Base-by-base conservation (phyloP, 1,284 basidiomycete genomes). In the Trametes versicolor region DNA sequence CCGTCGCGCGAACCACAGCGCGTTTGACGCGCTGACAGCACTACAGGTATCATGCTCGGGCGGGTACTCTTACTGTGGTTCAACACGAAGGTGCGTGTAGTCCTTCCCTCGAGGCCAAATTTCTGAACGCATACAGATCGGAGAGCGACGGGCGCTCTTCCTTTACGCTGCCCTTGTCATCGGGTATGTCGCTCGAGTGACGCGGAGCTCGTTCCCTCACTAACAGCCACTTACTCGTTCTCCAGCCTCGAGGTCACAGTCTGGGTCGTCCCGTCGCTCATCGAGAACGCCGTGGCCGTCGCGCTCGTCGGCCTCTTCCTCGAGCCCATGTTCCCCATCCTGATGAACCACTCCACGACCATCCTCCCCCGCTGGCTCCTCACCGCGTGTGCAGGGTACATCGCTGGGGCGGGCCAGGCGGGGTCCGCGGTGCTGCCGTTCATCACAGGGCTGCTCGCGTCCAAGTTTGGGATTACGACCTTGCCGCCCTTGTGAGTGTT, bases 351-450 rank as follows among this genome's bases (percentile, higher is more conserved):
- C 60, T 78, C 86, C 4, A 81, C 83, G 10, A 79, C 82, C 2
- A 79, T 91, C 62, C 75, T 93, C 2, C 90, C 90, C 5, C 80
- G 79, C 8, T 87, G 86, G 80, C 78, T 91, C 21, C 82, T 90
- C 56, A 86, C 85, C 0, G 87, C 81, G 4, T 83, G 85, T n/a
- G 86, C 91, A 27, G 90, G 90, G 0, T 89, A 87, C 86, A 87
- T 88, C 29, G 82, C 85, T 1, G 85, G 85, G 19, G 79, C 90
- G 48, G 90, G 90, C 0, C 87, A 88, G 69, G 85, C 88, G 2
- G 90, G 90, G 13, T 85, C 84, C 53, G 89, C 89, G 0, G 74
- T 89, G 2, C 75, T 92, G 48, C 89, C 90, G 0, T 91, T 91
- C 72, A 77, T 87, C 63, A 87, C 87, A 0, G 87, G 88, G 15